Conservation (phyloP, 2,329 filamentous ascomycete genomes). For the Diaporthe citri region DNA sequence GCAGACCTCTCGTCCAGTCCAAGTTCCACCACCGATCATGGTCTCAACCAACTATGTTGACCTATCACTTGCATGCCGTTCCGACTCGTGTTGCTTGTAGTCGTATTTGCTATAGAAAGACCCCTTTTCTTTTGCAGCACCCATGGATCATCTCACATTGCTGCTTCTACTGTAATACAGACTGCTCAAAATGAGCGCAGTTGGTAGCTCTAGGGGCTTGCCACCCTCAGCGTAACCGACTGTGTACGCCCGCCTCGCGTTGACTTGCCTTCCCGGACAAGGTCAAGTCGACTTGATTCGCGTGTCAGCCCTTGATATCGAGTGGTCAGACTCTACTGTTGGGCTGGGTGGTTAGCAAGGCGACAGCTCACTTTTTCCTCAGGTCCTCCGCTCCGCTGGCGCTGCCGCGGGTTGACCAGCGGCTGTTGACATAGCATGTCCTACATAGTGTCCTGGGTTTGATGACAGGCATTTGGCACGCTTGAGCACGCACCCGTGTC, state of each 20-base stretch:
- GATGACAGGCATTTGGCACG: constrained; percentile 5
- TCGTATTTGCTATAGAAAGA: neutral
- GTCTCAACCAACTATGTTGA: neutral
- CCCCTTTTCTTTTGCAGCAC: neutral
- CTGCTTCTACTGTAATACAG: neutral
- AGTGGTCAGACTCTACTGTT: neutral
- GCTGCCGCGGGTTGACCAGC: neutral
- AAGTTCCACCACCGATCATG: constrained; percentile 6
- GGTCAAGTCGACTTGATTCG: neutral
- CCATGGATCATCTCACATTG: neutral
- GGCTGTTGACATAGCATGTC: neutral
- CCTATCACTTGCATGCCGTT: constrained; percentile 14
- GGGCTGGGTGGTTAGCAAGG: neutral
- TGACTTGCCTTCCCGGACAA: constrained; percentile 8
- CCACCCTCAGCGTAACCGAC: neutral
- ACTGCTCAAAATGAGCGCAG: neutral
- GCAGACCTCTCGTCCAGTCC: neutral
- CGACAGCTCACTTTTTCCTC: constrained; percentile 18
- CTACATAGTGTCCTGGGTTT: neutral
- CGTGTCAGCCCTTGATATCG: constrained; percentile 1
- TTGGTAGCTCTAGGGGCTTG: neutral
- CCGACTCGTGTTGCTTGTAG: neutral
- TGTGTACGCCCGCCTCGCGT: constrained; percentile 14
- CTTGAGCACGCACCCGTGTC: constrained; percentile 24
- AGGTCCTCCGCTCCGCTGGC: neutral